A percentile compares a stretch with the other conserved stretches of the same genome.
Conservation (phyloP, 176 grass and related monocot species). For the Bromus sterilis region DNA sequence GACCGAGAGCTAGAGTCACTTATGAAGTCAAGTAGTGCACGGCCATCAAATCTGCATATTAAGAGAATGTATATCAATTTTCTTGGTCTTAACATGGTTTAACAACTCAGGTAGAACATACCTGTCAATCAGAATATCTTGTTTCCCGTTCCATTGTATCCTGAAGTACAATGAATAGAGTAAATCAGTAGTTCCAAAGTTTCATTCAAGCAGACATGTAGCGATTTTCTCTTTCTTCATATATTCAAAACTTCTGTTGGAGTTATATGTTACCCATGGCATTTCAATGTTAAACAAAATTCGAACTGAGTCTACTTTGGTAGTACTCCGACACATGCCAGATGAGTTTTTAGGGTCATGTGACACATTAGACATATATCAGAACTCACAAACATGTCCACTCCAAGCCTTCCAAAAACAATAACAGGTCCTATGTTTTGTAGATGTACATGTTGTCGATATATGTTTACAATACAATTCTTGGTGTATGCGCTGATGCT, state of each 20-base stretch:
- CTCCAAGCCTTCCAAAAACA: not conserved
- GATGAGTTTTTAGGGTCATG: not conserved
- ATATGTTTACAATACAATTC: not conserved
- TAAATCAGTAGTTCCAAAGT: not conserved
- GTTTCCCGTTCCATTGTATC: constrained; percentile 97
- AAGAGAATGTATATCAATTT: constrained; percentile 6
- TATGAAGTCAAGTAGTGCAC: constrained; percentile 96
- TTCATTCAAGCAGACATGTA: not conserved
- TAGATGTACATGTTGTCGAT: not conserved
- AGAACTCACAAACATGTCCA: not conserved
- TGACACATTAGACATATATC: not conserved
- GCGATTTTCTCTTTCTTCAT: not conserved
- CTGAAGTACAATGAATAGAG: constrained; percentile 27
- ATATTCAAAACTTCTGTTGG: not conserved
- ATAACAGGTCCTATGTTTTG: not conserved
- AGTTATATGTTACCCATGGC: not conserved
- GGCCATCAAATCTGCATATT: constrained; percentile 87
- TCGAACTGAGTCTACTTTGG: not conserved
- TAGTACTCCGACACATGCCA: not conserved
- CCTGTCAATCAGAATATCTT: constrained; percentile 97
- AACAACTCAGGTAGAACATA: constrained; percentile 13
- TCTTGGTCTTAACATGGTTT: constrained; percentile 12
- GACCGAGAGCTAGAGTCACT: constrained; percentile 54
- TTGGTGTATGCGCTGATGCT: not conserved
- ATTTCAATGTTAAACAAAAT: not conserved